A percentile compares a stretch with the other conserved stretches of the same genome.
Conservation (phyloP, 805 yeast genomes). For the Pichia cabralensis region DNA sequence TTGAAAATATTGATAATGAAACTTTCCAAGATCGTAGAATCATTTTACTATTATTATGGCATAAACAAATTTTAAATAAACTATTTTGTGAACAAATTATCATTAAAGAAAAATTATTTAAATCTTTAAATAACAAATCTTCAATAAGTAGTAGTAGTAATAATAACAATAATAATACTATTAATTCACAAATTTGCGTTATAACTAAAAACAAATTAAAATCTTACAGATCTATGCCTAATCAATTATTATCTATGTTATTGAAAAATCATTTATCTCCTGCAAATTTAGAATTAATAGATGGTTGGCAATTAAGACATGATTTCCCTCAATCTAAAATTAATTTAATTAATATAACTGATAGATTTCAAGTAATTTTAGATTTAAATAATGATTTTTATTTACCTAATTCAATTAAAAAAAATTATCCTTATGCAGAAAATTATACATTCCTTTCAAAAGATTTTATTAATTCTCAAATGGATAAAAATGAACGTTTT, state of each 20-base stretch:
- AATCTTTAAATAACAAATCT: too few species aligned
- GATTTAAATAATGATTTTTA: constrained; percentile 19
- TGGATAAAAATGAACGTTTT: constrained; percentile 15
- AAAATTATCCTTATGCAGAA: constrained; percentile 17
- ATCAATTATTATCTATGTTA: constrained; percentile 6
- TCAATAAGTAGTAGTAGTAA: too few species aligned
- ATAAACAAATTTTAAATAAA: constrained; percentile 20
- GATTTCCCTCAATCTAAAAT: constrained; percentile 20
- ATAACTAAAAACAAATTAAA: constrained; percentile 21
- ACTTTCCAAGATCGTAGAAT: constrained; percentile 23
- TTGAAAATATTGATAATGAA: constrained; percentile 12
- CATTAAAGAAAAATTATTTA: too few species aligned
- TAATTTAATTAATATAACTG: constrained; percentile 21
- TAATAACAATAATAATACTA: constrained; percentile 2
- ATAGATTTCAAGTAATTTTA: constrained; percentile 14
- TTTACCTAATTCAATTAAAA: constrained; percentile 11
- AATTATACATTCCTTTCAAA: constrained; percentile 12
- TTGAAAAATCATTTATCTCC: constrained; percentile 16
- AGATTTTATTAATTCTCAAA: constrained; percentile 14
- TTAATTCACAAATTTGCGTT: constrained; percentile 17
- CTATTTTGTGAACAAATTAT: too few species aligned
- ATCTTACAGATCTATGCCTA: constrained; percentile 8
- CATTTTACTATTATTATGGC: constrained; percentile 23
- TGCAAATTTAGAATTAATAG: constrained; percentile 23
- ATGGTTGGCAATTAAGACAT: constrained; percentile 25